Evolutionary conservation across 2,329 filamentous ascomycete genomes (phyloP).

Genomic region (Claviceps sp.): DNA sequence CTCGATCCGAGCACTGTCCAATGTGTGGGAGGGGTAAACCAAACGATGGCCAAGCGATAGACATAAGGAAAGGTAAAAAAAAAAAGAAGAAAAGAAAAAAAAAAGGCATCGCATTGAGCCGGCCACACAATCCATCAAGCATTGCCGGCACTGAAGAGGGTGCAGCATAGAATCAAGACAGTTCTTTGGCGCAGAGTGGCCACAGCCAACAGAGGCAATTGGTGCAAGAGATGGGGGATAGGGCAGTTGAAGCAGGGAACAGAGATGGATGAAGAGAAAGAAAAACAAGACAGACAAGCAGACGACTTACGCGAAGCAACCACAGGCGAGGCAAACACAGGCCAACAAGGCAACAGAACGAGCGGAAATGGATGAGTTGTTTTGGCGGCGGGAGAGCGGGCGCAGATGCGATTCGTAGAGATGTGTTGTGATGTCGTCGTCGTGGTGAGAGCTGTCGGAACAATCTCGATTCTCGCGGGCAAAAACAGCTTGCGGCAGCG

Average conservation of each 20-base stretch:
- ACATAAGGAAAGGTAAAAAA: background rate
- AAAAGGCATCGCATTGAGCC: background rate
- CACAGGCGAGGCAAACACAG: slow-evolving; percentile 16
- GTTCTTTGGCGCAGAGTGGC: background rate
- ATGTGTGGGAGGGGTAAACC: background rate
- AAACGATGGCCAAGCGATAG: background rate
- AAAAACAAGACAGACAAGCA: slow-evolving; percentile 2
- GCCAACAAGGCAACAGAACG: slow-evolving; percentile 9
- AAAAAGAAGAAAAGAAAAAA: background rate
- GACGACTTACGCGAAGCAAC: slow-evolving; percentile 19
- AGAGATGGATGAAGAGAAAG: background rate
- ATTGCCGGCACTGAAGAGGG: background rate
- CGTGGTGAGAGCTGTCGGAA: slow-evolving; percentile 18
- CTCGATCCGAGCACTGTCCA: background rate
- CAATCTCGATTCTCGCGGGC: too few species aligned
- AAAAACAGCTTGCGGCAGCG: slow-evolving; percentile 1
- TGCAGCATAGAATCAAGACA: background rate
- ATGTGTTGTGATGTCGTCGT: slow-evolving; percentile 16
- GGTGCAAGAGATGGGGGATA: background rate
- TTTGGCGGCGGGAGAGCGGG: too few species aligned
- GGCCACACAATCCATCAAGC: background rate
- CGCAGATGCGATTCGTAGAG: too few species aligned
- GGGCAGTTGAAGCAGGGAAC: slow-evolving; percentile 3
- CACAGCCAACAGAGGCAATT: background rate
- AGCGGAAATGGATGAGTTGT: background rate